These are phyloP conservation scores for Trichophaea hybrida DNA, from an alignment of 2,329 filamentous ascomycete genomes.

Conservation along the genomic window DNA sequence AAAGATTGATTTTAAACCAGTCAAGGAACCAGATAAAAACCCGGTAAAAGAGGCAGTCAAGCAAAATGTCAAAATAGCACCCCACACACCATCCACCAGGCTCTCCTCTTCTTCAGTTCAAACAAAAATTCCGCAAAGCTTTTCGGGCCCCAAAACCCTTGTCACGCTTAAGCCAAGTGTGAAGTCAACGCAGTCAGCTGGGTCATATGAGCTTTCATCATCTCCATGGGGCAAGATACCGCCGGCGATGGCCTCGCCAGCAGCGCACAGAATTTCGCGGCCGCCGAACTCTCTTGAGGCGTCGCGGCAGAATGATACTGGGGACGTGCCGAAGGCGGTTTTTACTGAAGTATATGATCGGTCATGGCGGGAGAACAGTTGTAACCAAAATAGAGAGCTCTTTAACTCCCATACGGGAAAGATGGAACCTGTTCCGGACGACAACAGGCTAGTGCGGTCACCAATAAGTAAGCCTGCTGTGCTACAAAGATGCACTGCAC, in stretches of 20 bases:
- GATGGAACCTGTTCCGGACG: constrained; percentile 73
- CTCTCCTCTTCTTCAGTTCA: neutral
- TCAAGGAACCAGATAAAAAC: constrained; percentile 17
- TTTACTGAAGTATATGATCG: constrained; percentile 88
- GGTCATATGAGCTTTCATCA: constrained; percentile 6
- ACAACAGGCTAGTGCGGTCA: constrained; percentile 45
- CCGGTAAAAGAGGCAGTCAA: neutral
- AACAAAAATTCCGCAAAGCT: neutral
- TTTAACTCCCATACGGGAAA: constrained; percentile 92
- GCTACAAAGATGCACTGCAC: constrained; percentile 51
- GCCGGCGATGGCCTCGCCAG: constrained; percentile 5
- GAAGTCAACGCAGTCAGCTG: constrained; percentile 20
- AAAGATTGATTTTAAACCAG: constrained; percentile 8
- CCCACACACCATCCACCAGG: neutral
- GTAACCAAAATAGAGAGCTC: constrained; percentile 51
- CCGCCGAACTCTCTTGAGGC: neutral
- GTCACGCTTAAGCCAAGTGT: constrained; percentile 17
- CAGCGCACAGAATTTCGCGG: neutral
- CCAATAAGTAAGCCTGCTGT: constrained; percentile 59
- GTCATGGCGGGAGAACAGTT: constrained; percentile 59
- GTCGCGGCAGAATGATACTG: constrained; percentile 17
- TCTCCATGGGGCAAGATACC: constrained; percentile 24
- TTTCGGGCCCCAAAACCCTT: constrained; percentile 30
- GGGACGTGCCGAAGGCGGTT: constrained; percentile 54
- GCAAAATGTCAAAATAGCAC: neutral